These are phyloP conservation scores for Podaxis carcinomalis DNA, from an alignment of 768 basidiomycete genomes.

Conservation along the genomic window DNA sequence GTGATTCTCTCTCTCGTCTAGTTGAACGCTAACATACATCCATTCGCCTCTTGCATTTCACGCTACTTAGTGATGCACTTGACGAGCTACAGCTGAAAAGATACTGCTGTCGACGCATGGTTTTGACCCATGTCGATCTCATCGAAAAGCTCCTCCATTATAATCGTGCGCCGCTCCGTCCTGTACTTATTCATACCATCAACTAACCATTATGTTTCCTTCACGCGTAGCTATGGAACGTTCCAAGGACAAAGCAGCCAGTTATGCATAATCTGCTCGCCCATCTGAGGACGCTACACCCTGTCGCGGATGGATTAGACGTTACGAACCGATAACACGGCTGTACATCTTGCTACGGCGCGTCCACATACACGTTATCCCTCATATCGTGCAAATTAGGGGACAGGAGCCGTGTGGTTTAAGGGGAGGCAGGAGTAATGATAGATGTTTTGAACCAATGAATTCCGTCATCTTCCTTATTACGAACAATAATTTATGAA, in stretches of 20 bases:
- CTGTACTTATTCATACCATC: background rate
- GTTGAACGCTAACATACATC: background rate
- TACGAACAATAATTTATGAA: too few relatives aligned
- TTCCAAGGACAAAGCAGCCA: conserved; percentile 35
- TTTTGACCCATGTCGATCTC: conserved; percentile 94
- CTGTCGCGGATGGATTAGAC: too few relatives aligned
- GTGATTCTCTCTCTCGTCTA: background rate
- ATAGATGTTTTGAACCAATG: too few relatives aligned
- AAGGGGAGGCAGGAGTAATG: too few relatives aligned
- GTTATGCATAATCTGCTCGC: background rate
- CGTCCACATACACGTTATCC: too few relatives aligned
- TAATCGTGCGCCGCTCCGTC: conserved; percentile 61
- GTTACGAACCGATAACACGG: too few relatives aligned
- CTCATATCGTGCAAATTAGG: too few relatives aligned
- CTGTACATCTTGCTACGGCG: too few relatives aligned
- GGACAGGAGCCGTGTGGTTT: too few relatives aligned
- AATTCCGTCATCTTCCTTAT: too few relatives aligned
- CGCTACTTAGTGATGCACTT: conserved; percentile 67
- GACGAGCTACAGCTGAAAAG: conserved; percentile 87
- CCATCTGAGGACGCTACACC: background rate
- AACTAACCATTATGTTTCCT: background rate
- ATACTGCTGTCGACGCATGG: conserved; percentile 97
- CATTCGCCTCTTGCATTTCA: background rate
- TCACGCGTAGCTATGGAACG: conserved; percentile 41
- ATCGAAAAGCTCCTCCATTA: conserved; percentile 97